Percentiles rank a stretch among this genome's conserved stretches.
These are phyloP conservation scores for Cucurbitaria berberidis DNA, from an alignment of 2,329 filamentous ascomycete species.

Conservation along the genomic window DNA sequence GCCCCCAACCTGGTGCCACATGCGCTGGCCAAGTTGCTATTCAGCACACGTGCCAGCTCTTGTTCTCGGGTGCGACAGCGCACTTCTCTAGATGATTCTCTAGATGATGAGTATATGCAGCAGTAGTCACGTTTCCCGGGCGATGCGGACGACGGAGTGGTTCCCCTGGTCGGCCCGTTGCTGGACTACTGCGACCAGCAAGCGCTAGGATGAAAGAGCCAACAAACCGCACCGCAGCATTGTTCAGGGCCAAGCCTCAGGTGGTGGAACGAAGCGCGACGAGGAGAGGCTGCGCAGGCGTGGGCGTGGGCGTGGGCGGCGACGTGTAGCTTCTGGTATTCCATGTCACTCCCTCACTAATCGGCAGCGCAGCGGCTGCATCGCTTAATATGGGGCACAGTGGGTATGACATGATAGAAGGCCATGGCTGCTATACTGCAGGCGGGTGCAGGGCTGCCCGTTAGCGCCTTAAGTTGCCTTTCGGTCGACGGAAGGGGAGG, in stretches of 20 bases:
- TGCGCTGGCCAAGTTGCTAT: no score
- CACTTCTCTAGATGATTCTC: constrained; percentile 1
- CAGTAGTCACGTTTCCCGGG: background rate
- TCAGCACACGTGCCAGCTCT: constrained; percentile 25
- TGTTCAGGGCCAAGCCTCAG: no score
- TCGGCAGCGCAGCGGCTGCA: constrained; percentile 1
- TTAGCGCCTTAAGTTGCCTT: constrained; percentile 14
- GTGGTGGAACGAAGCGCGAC: no score
- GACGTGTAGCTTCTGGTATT: no score
- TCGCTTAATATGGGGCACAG: constrained; percentile 10
- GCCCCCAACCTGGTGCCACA: constrained; percentile 21
- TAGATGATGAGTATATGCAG: background rate
- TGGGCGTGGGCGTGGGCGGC: constrained; percentile 6
- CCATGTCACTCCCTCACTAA: no score
- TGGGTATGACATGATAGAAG: no score
- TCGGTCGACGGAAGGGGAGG: constrained; percentile 4
- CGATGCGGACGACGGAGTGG: constrained; percentile 4
- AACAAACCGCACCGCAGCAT: background rate
- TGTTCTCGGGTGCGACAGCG: constrained; percentile 15
- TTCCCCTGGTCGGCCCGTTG: constrained; percentile 11
- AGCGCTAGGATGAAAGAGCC: background rate
- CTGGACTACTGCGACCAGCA: constrained; percentile 10
- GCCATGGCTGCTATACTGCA: no score
- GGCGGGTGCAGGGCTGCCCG: constrained; percentile 9
- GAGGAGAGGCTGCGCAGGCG: background rate